Base-by-base conservation (phyloP, 1,139 yeast species). In the Suhomyces wounanorum region DNA sequence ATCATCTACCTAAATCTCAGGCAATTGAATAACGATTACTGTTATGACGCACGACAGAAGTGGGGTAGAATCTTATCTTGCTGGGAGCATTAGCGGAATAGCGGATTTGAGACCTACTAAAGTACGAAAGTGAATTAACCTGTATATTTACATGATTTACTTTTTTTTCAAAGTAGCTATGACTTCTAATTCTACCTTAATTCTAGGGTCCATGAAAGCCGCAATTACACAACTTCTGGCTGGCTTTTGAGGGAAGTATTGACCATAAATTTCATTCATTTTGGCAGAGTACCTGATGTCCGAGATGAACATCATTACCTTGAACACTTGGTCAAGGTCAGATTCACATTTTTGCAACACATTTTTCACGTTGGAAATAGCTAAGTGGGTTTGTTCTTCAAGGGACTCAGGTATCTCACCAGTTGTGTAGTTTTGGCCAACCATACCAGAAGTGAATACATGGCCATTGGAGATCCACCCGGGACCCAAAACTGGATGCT, bases 201-300 rank as follows among this genome's bases (percentile, higher is more conserved):
- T 65, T 21, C 66, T 52, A 9, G 73, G 66, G 49, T 71, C 73
- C 73, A 70, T 71, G 55, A 71, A 71, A 3, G 66, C 67, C 26
- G 58, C 75, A 21, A 56, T 48, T 28, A 81, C 76, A 61, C 85
- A 81, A 47, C 82, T 75, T 66, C 87, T 72, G 28, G 82, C 80
- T n/a, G 87, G 87, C 60, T 73, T 72, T 48, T 72, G 72, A 2
- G 71, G 67, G 62, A 82, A 78, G 61, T 75, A 69, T 56, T 73
- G 67, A 23, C 69, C 73, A 62, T 81, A 82, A 39, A 81, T 73
- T 49, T 70, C 65, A 63, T 81, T 82, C 60, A 82, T 73, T 31
- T 63, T 67, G 18, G 73, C 64, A 37, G 78, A 73, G 61, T 79
- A 76, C 42, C 67, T 68, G 46, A 75, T 72, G 59, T 79, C 75